Base-by-base conservation (phyloP, 805 yeast genomes). In the Myxozyma vanderwaltii region DNA sequence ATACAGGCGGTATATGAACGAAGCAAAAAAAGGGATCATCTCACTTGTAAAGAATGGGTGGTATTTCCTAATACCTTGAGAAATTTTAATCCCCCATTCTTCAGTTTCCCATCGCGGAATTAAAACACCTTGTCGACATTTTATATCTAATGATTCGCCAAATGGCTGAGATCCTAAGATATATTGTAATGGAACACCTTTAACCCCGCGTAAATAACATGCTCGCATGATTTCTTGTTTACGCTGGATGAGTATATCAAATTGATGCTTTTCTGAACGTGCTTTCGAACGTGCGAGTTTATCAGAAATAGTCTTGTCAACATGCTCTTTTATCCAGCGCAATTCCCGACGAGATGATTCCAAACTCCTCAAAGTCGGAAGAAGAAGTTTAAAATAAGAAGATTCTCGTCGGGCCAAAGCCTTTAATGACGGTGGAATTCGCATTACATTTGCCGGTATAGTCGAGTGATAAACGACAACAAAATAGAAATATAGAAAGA, bases 31-130 rank as follows among this genome's bases (percentile, higher is more conserved):
- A 15, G 17, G 4, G 41, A n/a, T 19, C 21, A 24, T 23, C 43
- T 45, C 29, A 29, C 45, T 45, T n/a, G 38, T 29, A 29, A 36
- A 59, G 27, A 49, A 59, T 4, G 52, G 50, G 45, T 59, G 59
- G 23, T 33, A 35, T 35, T 38, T 21, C 12, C 36, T 45, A 13
- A 58, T 43, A 3, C 41, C 44, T 3, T 26, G 35, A 3, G 63
- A 55, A 24, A 53, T 13, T 17, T 41, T 36, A 6, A 75, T 36
- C 8, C 81, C 76, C 97, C 97, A 92, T 68, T 90, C 96, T 71
- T 92, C 98, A 0, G 99, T 92, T 70, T 92, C 99, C 87, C 92
- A 85, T 51, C 99, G 74, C 0, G 99, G 98, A 27, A 92, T 91
- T 60, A 92, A 74, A 1, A 90, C 97, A 0, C 84, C 84, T 1